Percentiles rank a stretch among this genome's conserved stretches.
These are phyloP conservation scores for Lasiosphaeria ovina DNA, from an alignment of 495 filamentous ascomycete species.

Conservation along the genomic window DNA sequence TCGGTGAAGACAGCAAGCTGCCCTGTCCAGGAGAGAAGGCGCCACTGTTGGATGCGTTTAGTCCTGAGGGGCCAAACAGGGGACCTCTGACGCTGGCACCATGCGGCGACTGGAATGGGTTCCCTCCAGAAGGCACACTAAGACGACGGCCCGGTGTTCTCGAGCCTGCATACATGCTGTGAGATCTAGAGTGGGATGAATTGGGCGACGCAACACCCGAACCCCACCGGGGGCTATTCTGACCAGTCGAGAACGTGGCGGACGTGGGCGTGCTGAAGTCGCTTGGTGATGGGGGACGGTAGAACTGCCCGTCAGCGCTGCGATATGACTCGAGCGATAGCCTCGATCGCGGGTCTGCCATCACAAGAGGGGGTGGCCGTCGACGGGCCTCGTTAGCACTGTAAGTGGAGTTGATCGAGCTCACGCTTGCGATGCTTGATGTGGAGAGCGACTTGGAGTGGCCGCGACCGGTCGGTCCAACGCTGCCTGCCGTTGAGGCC, in stretches of 20 bases:
- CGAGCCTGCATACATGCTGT: slow-evolving; percentile 62
- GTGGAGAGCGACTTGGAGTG: slow-evolving; percentile 81
- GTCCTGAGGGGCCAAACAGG: slow-evolving; percentile 55
- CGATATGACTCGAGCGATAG: slow-evolving; percentile 64
- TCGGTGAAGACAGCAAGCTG: slow-evolving; percentile 67
- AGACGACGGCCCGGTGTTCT: slow-evolving; percentile 71
- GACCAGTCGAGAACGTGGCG: slow-evolving; percentile 68
- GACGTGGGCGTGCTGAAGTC: slow-evolving; percentile 78
- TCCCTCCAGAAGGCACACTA: slow-evolving; percentile 73
- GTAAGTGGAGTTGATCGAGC: slow-evolving; percentile 71
- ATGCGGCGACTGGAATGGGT: slow-evolving; percentile 71
- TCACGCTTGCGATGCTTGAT: slow-evolving; percentile 64
- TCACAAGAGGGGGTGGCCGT: slow-evolving; percentile 78
- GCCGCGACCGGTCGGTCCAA: slow-evolving; percentile 64
- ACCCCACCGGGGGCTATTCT: slow-evolving; percentile 69
- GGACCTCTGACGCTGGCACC: slow-evolving; percentile 54
- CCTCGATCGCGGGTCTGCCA: slow-evolving; percentile 68
- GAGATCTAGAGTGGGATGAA: slow-evolving; percentile 60
- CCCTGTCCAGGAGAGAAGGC: slow-evolving; percentile 52
- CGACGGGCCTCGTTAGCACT: slow-evolving; percentile 62
- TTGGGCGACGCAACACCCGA: slow-evolving; percentile 65
- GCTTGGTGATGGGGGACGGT: slow-evolving; percentile 57
- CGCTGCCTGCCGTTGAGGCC: slow-evolving; percentile 67
- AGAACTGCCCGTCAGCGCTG: slow-evolving; percentile 51
- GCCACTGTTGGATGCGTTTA: slow-evolving; percentile 49